Evolutionary conservation across 345 rosid genomes (phyloP).

Genomic region (Dipteronia dyeriana): DNA sequence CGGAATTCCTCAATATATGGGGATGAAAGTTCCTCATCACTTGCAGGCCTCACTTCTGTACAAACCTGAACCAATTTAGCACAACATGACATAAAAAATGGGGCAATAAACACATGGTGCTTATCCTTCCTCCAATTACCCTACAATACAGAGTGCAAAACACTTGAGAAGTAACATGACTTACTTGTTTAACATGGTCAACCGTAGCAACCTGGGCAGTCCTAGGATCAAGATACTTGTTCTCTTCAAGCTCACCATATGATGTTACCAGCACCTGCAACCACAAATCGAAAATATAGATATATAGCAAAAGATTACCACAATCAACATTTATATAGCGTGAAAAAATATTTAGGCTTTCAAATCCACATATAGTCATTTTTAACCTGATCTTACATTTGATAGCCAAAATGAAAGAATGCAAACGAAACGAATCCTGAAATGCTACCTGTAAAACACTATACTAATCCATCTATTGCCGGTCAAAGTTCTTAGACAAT

Average conservation of each 20-base stretch:
- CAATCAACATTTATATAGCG: not conserved
- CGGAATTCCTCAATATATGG: constrained; percentile 84
- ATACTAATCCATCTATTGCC: not conserved
- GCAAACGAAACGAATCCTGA: not conserved
- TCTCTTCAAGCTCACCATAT: constrained; percentile 60
- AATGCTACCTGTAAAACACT: not conserved
- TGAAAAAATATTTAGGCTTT: not conserved
- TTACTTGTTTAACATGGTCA: constrained; percentile 95
- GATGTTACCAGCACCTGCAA: constrained; percentile 71
- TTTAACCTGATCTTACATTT: not conserved
- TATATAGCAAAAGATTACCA: not conserved
- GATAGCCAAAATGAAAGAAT: not conserved
- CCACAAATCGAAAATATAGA: constrained; percentile 1
- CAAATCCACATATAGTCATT: not conserved
- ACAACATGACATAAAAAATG: constrained; percentile 33
- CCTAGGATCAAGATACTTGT: constrained; percentile 87
- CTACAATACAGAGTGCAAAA: not conserved
- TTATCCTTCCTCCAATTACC: not conserved
- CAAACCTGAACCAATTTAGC: constrained; percentile 83
- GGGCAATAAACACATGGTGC: not conserved
- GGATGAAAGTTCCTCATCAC: constrained; percentile 90
- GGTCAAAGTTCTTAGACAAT: not conserved
- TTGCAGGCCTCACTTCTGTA: constrained; percentile 85
- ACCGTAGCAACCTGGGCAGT: constrained; percentile 85
- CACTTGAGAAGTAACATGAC: constrained; percentile 4